A percentile compares a stretch with the other conserved stretches of the same genome.
Conservation (phyloP, 306 rosid species). For the Parietaria judaica region DNA sequence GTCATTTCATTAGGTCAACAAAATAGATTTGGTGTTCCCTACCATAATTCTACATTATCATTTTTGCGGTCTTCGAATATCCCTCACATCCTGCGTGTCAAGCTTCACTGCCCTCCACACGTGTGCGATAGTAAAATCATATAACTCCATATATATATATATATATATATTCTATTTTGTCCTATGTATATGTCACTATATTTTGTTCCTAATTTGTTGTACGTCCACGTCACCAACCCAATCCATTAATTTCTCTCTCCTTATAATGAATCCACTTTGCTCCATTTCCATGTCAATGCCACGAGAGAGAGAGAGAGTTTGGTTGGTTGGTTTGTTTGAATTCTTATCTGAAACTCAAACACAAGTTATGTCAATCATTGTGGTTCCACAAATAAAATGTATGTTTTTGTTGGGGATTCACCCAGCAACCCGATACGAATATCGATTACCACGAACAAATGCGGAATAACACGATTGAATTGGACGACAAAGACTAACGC, state of each 20-base stretch:
- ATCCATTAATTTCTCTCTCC: slow-evolving; percentile 31
- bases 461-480: no score
- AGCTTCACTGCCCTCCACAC: slow-evolving; percentile 34
- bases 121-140: slow-evolving; percentile 3
- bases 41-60: slow-evolving; percentile 4
- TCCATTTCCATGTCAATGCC: slow-evolving; percentile 1
- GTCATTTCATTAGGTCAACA: slow-evolving; percentile 16
- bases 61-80: slow-evolving; percentile 33
- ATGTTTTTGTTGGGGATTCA: no score
- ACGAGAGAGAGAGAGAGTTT: not conserved
- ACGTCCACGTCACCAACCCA: slow-evolving; percentile 45
- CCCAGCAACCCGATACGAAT: no score
- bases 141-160: no score
- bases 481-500: no score
- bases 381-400: not conserved
- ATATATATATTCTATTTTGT: slow-evolving; percentile 1
- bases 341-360: not conserved
- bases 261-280: not conserved
- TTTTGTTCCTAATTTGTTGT: slow-evolving; percentile 18
- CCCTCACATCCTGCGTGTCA: slow-evolving; percentile 22
- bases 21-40: slow-evolving; percentile 18
- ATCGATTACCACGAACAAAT: no score
- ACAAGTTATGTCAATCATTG: not conserved
- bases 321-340: not conserved
- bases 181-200: slow-evolving; percentile 3